Evolutionary conservation across 768 basidiomycete species (phyloP), one percentile per base, ranked within the genome.

Genomic region (Russula earlei): DNA sequence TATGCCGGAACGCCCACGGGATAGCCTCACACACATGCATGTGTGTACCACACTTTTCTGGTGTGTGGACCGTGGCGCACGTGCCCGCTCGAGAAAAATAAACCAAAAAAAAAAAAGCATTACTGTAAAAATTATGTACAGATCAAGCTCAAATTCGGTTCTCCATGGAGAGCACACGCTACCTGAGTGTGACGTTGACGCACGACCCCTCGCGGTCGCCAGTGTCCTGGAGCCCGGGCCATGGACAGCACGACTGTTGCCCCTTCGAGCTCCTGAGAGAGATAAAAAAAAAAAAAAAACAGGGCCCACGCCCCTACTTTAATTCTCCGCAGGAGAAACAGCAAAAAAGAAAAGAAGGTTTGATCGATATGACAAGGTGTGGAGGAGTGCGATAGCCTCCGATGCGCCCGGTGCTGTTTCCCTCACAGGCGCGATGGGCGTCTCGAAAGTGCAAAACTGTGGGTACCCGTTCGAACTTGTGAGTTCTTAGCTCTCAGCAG

Each of bases 311-410:
- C 45, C 38, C 45, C 46, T 34, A 44, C 46, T 49, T 48, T 54
- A 46, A 58, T 49, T 36, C 52, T 58, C 57, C 52, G 57, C 50
- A 58, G 36, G 42, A 20, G 40, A 54, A 20, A 20, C 38, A 43
- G 41, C 52, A 40, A 43, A 19, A n/a, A 58, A 5, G 29, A 33
- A 53, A 53, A 58, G 56, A 58, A 58, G 25, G 52, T 58, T 54
- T 58, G 57, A 58, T 58, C 47, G 57, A 58, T 58, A 49, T 49
- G 40, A 56, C 40, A 48, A 29, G 41, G 44, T 54, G 57, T 24
- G 22, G 40, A 41, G 29, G 51, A 48, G 46, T 22, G 47, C 20
- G 40, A 54, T 36, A 37, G 34, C 33, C 4, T 31, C 52, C 47
- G 41, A 47, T 36, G 46, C 11, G 24, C 45, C 19, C 29, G 5